Percentiles rank a stretch among this genome's conserved stretches.
Conservation (phyloP, 2,329 filamentous ascomycete genomes). For the Aspergillus vadensis region DNA sequence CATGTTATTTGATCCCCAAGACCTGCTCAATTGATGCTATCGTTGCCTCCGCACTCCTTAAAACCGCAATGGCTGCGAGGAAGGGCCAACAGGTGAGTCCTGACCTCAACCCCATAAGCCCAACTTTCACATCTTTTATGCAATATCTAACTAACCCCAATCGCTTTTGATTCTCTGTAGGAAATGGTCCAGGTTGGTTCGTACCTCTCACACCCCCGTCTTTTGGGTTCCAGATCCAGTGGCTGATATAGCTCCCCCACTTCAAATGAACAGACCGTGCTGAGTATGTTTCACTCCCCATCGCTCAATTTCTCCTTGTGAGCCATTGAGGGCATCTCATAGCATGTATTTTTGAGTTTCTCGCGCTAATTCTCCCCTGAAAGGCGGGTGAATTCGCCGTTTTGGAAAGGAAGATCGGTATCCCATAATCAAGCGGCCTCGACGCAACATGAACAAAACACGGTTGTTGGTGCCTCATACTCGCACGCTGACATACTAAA, state of each 20-base stretch:
- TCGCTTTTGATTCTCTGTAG: conserved; percentile 48
- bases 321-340: not conserved
- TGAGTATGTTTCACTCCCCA: conserved; percentile 35
- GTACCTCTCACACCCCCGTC: conserved; percentile 45
- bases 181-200: conserved; percentile 99
- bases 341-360: not conserved
- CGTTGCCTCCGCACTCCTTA: conserved; percentile 15
- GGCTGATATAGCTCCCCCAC: conserved; percentile 26
- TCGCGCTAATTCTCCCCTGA: conserved; percentile 17
- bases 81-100: conserved; percentile 71
- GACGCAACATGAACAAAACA: conserved; percentile 63
- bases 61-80: conserved; percentile 38
- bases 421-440: conserved; percentile 57
- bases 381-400: conserved; percentile 78
- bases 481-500: conserved; percentile 95
- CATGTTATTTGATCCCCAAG: conserved; percentile 10
- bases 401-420: conserved; percentile 70
- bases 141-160: conserved; percentile 17
- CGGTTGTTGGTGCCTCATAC: conserved; percentile 91
- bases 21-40: conserved; percentile 18
- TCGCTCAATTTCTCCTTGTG: not conserved
- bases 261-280: conserved; percentile 38
- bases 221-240: conserved; percentile 16
- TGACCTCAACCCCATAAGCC: not conserved
- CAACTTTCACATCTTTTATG: not conserved